phyloP scores from a whole-genome alignment of 352 stramenopile species.

The Globisporangium parvum region DNA sequence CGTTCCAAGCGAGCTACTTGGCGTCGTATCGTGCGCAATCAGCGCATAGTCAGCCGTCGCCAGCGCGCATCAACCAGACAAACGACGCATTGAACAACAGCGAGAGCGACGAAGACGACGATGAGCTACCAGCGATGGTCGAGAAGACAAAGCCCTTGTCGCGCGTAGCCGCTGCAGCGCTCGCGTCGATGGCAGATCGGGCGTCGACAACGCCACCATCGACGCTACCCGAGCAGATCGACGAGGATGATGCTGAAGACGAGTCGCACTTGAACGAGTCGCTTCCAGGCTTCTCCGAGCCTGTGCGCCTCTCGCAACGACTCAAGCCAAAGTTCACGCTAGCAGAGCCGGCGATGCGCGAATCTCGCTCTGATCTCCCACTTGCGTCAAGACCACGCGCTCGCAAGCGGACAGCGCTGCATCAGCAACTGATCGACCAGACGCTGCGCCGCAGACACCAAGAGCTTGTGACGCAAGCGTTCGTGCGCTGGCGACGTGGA shows the following conservation, averaged over 20 bases:
- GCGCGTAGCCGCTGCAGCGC: not conserved
- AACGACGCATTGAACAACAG: not conserved
- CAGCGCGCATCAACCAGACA: not conserved
- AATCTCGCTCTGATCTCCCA: not conserved
- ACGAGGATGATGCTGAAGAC: constrained; percentile 7
- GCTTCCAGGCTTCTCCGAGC: constrained; percentile 28
- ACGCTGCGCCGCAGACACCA: constrained; percentile 34
- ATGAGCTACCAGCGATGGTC: constrained; percentile 50
- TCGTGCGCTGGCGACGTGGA: constrained; percentile 48
- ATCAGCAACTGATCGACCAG: constrained; percentile 59
- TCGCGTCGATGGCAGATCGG: not conserved
- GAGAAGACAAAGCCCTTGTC: constrained; percentile 24
- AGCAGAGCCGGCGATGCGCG: too few relatives aligned
- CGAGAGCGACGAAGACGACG: constrained; percentile 17
- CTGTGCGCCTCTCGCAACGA: constrained; percentile 8
- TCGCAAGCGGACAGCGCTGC: constrained; percentile 25
- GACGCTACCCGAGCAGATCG: not conserved
- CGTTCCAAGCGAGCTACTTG: constrained; percentile 53
- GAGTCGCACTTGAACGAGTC: constrained; percentile 18
- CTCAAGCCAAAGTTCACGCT: not conserved
- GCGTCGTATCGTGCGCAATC: not conserved
- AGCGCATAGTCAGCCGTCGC: constrained; percentile 1
- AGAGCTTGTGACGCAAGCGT: constrained; percentile 30
- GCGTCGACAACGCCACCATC: not conserved
- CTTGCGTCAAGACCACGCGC: not conserved